Conservation (phyloP, 139 green algal species). For the Chlorella sp. region DNA sequence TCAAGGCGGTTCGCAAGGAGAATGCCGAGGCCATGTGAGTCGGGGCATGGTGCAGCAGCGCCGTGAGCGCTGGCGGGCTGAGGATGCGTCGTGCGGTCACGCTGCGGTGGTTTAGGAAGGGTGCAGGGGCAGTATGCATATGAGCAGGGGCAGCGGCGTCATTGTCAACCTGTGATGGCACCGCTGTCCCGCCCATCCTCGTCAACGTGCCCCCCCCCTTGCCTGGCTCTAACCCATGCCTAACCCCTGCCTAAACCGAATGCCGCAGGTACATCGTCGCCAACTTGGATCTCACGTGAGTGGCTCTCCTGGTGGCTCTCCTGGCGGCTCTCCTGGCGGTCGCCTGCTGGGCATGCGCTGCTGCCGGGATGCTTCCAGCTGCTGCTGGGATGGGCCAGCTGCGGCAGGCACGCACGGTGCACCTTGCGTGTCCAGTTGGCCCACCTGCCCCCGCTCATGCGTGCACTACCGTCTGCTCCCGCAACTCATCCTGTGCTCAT, state of each 20-base stretch:
- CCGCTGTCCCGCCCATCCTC: not conserved
- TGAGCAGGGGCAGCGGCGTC: not conserved
- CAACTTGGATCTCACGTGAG: conserved; percentile 8
- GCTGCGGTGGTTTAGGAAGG: not conserved
- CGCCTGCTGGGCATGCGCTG: too few relatives aligned
- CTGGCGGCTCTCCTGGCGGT: too few relatives aligned
- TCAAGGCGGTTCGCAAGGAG: not conserved
- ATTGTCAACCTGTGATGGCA: too few relatives aligned
- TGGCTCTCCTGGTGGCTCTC: too few relatives aligned
- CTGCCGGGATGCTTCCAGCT: too few relatives aligned
- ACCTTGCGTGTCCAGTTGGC: too few relatives aligned
- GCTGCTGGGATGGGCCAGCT: too few relatives aligned
- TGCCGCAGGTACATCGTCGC: conserved; percentile 19
- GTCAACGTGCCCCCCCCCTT: not conserved
- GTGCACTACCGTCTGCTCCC: too few relatives aligned
- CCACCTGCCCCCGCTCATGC: too few relatives aligned
- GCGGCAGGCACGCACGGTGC: too few relatives aligned
- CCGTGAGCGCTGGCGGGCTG: not conserved
- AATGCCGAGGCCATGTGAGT: not conserved
- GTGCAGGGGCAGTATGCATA: not conserved
- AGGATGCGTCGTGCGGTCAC: not conserved
- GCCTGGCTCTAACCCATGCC: not conserved
- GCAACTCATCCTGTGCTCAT: too few relatives aligned
- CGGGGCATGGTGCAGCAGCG: not conserved
- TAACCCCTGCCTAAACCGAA: too few relatives aligned